A percentile compares a stretch with the other conserved stretches of the same genome.
phyloP scores from a whole-genome alignment of 2,329 filamentous ascomycete species.

The Karstenula rhodostoma region DNA sequence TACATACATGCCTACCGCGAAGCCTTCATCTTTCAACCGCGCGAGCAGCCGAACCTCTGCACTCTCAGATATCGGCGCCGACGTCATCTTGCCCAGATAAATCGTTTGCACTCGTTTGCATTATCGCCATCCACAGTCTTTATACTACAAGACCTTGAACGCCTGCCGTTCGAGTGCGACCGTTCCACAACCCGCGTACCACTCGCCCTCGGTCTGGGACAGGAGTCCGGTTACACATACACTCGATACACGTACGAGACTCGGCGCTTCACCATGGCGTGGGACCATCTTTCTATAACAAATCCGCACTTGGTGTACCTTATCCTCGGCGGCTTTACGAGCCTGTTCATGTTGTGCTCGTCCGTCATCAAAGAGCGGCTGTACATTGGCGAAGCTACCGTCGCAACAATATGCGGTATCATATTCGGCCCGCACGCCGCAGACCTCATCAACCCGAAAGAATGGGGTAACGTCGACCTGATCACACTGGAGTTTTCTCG shows the following conservation, averaged over 20 bases:
- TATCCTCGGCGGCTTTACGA: conserved; percentile 96
- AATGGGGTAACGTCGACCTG: conserved; percentile 85
- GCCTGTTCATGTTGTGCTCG: conserved; percentile 97
- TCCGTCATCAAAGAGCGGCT: conserved; percentile 97
- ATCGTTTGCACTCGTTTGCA: conserved; percentile 17
- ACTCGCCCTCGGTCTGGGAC: background rate
- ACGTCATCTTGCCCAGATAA: conserved; percentile 39
- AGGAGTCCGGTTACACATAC: background rate
- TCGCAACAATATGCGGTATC: conserved; percentile 86
- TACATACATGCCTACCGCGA: conserved; percentile 55
- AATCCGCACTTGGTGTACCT: conserved; percentile 98
- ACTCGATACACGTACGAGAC: conserved; percentile 18
- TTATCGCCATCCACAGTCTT: conserved; percentile 11
- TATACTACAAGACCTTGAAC: conserved; percentile 5
- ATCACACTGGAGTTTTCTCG: conserved; percentile 90
- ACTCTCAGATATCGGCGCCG: conserved; percentile 30
- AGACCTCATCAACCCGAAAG: conserved; percentile 75
- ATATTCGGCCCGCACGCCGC: conserved; percentile 89
- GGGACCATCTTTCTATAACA: conserved; percentile 85
- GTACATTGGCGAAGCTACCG: conserved; percentile 98
- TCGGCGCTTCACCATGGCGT: conserved; percentile 66
- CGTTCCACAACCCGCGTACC: background rate
- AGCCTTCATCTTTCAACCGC: conserved; percentile 24
- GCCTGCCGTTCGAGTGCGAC: conserved; percentile 5
- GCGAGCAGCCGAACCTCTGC: conserved; percentile 27